Evolutionary conservation across 2,329 filamentous ascomycete genomes (phyloP), one percentile per base, ranked within the genome.

Genomic region (Phyllosticta citriasiana): DNA sequence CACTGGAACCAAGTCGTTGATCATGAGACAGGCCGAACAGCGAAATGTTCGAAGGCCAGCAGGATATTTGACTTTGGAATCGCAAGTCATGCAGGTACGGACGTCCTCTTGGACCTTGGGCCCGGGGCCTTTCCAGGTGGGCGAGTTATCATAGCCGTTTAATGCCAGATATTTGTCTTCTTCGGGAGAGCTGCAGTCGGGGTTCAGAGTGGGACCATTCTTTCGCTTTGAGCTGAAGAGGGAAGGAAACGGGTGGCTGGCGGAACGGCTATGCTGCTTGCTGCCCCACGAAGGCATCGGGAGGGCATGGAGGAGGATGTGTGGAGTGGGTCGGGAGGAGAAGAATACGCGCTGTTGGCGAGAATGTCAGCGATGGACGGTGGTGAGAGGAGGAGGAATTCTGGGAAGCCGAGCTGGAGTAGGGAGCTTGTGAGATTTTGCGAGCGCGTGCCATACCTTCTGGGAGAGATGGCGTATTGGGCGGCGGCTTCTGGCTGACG

Each of bases 1-100:
- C 19, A 72, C 62, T 52, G 80, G 80, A 63, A 82, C 79, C 58
- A 96, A 73, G 70, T 96, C 91, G 70, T 95, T 96, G 70, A 96
- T 85, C 19, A 88, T 94, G 68, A 89, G 77, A 72, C 91, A 96
- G 60, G 89, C 87, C 52, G 88, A 88, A 73, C 91, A 96, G 67
- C 90, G 83, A 73, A 94, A 96, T 47, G 87, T 83, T 40, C 82
- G 82, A 64, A 91, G 75, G 59, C 87, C 83, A 64, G 81, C 83
- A 1, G 90, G 90, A 87, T 91, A 96, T 61, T 88, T 82, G 65
- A 95, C 87, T 61, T 86, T 83, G 60, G 88, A 88, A 67, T 87
- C 88, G 73, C 91, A 96, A 35, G 91, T 92, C 83, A 93, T 91
- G 72, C 91, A 96, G 67, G 84, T 86, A 24, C 89, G 88, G 33